Percentiles rank a stretch among this genome's conserved stretches.
These are phyloP conservation scores for Aspergillus kassunensis DNA, from an alignment of 495 filamentous ascomycete species.

Conservation along the genomic window DNA sequence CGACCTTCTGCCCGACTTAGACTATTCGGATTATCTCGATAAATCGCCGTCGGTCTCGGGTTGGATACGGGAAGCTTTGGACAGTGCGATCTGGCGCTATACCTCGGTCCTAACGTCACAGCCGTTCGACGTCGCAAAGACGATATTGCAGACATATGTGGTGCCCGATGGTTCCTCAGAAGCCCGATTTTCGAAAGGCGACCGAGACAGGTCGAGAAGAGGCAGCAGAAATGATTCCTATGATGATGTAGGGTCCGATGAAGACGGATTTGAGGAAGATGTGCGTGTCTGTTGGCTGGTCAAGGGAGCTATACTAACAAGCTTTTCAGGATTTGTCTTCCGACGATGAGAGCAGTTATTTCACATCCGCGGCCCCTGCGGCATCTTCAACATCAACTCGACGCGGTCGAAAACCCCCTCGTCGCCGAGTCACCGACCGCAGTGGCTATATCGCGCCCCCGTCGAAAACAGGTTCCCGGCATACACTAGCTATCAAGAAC, in stretches of 20 bases:
- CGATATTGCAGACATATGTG: slow-evolving; percentile 73
- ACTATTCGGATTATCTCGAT: slow-evolving; percentile 86
- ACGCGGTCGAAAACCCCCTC: slow-evolving; percentile 35
- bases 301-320: slow-evolving; percentile 3
- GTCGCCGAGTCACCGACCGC: slow-evolving; percentile 46
- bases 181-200: slow-evolving; percentile 25
- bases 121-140: slow-evolving; percentile 96
- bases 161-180: slow-evolving; percentile 35
- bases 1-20: slow-evolving; percentile 79
- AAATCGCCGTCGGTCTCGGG: slow-evolving; percentile 68
- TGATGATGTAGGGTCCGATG: slow-evolving; percentile 24
- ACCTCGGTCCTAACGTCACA: slow-evolving; percentile 79
- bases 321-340: slow-evolving; percentile 44
- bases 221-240: slow-evolving; percentile 33
- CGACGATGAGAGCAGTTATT: slow-evolving; percentile 83
- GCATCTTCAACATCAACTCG: slow-evolving; percentile 53
- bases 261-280: slow-evolving; percentile 25
- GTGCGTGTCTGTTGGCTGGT: slow-evolving; percentile 16
- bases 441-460: slow-evolving; percentile 47
- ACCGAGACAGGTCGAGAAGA: slow-evolving; percentile 24
- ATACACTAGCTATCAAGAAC: slow-evolving; percentile 64
- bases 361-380: slow-evolving; percentile 66
- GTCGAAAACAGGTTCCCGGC: slow-evolving; percentile 37
- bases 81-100: slow-evolving; percentile 85
- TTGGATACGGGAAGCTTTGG: slow-evolving; percentile 65